A percentile compares a stretch with the other conserved stretches of the same genome.
Conservation (phyloP, 2,329 filamentous ascomycete species). For the Chrysosporium keratinophilum region DNA sequence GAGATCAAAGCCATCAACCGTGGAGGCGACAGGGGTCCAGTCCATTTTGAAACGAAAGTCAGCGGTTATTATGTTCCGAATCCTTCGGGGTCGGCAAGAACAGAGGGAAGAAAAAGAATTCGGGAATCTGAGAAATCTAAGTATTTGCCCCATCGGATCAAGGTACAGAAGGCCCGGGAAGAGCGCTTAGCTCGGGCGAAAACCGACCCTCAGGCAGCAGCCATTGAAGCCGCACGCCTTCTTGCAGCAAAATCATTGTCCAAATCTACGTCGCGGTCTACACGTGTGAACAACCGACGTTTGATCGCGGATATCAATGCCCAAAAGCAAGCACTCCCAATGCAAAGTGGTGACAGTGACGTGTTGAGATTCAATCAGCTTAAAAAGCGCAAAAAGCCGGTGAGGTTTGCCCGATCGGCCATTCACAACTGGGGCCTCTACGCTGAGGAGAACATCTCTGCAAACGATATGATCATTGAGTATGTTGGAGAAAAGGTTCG, state of each 20-base stretch:
- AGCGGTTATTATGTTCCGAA: slow-evolving; percentile 75
- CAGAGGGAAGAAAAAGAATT: slow-evolving; percentile 90
- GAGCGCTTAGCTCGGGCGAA: slow-evolving; percentile 66
- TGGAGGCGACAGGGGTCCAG: slow-evolving; percentile 45
- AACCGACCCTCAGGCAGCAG: slow-evolving; percentile 55
- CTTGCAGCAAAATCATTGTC: slow-evolving; percentile 69
- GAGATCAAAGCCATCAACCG: slow-evolving; percentile 60
- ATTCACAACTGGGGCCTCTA: slow-evolving; percentile 99
- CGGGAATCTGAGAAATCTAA: slow-evolving; percentile 96
- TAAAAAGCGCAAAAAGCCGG: slow-evolving; percentile 98
- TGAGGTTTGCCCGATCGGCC: slow-evolving; percentile 92
- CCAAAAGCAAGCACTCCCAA: slow-evolving; percentile 65
- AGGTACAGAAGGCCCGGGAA: slow-evolving; percentile 81
- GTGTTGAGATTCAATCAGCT: slow-evolving; percentile 96
- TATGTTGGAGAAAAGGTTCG: slow-evolving; percentile 97
- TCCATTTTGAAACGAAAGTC: slow-evolving; percentile 45
- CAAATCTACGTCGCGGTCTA: slow-evolving; percentile 84
- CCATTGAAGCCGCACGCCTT: slow-evolving; percentile 60
- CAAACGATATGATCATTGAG: slow-evolving; percentile 99
- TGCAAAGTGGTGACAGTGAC: slow-evolving; percentile 69
- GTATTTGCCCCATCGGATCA: slow-evolving; percentile 94
- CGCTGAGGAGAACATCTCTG: slow-evolving; percentile 90
- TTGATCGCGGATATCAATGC: slow-evolving; percentile 91
- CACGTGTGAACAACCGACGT: slow-evolving; percentile 89
- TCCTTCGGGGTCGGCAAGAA: slow-evolving; percentile 71